Evolutionary conservation across 306 rosid genomes (phyloP).

Genomic region (Cicer yamashitae): DNA sequence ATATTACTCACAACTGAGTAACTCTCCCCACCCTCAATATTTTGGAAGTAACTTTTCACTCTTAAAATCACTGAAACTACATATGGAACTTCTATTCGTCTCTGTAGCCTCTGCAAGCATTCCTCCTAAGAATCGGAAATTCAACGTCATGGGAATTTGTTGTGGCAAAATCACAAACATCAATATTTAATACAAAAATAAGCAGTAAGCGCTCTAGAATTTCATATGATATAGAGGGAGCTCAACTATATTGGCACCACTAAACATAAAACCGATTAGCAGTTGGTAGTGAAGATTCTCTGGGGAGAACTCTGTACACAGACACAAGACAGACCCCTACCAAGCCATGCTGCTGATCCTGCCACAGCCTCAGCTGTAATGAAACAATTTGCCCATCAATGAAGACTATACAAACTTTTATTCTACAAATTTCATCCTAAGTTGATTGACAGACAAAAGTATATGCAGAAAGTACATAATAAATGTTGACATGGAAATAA

Average conservation of each 20-base stretch:
- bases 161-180: conserved; percentile 6
- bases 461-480: not conserved
- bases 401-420: conserved; percentile 30
- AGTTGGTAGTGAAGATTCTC: not conserved
- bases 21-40: too few relatives aligned
- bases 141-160: conserved; percentile 37
- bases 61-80: too few relatives aligned
- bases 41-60: too few relatives aligned
- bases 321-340: conserved; percentile 97
- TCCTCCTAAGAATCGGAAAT: conserved; percentile 72
- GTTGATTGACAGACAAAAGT: conserved; percentile 7
- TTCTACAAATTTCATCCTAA: conserved; percentile 29
- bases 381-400: conserved; percentile 35
- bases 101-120: conserved; percentile 81
- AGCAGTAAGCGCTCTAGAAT: conserved; percentile 11
- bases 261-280: conserved; percentile 19
- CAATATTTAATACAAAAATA: not conserved
- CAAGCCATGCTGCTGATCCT: conserved; percentile 98
- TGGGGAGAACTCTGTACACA: conserved; percentile 52
- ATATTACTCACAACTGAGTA: too few relatives aligned
- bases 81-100: conserved; percentile 83
- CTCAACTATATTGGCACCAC: conserved; percentile 18
- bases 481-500: not conserved
- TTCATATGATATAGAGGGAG: conserved; percentile 24
- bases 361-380: conserved; percentile 95